Conservation (phyloP, 2,329 filamentous ascomycete genomes). For the Mycosphaerella arachidis region DNA sequence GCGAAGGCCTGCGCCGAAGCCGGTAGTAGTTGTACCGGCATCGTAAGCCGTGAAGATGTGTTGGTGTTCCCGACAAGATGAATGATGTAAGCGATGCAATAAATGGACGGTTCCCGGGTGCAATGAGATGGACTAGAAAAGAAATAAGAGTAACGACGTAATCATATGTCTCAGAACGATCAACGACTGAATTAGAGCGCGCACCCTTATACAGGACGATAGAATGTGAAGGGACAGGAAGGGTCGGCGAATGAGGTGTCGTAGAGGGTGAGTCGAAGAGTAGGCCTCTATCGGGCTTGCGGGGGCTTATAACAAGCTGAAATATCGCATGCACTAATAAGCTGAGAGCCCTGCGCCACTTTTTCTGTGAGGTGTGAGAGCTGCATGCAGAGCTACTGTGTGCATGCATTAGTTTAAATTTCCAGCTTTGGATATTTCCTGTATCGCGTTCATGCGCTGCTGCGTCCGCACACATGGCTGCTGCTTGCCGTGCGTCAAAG, state of each 20-base stretch:
- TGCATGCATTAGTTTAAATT: conserved; percentile 21
- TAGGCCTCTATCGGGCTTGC: not conserved
- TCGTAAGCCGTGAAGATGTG: conserved; percentile 43
- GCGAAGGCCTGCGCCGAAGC: conserved; percentile 96
- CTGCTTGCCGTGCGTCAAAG: conserved; percentile 3
- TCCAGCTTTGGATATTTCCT: conserved; percentile 14
- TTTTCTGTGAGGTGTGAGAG: conserved; percentile 17
- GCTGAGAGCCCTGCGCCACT: conserved; percentile 18
- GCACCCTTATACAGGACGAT: conserved; percentile 22
- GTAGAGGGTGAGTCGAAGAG: conserved; percentile 4
- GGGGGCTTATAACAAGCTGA: conserved; percentile 9
- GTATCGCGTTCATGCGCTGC: conserved; percentile 18
- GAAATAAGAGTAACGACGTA: conserved; percentile 23
- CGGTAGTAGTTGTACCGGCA: conserved; percentile 90
- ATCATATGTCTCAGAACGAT: conserved; percentile 25
- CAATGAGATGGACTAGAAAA: conserved; percentile 17
- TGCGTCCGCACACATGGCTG: conserved; percentile 7
- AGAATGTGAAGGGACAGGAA: conserved; percentile 20
- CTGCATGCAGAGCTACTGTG: conserved; percentile 26
- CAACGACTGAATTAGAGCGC: conserved; percentile 29
- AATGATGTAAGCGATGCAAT: conserved; percentile 29
- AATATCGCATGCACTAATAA: conserved; percentile 13
- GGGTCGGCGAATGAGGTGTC: conserved; percentile 26
- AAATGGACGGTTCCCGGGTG: conserved; percentile 24
- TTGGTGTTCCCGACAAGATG: conserved; percentile 15